Conservation (phyloP, 1,139 yeast species). For the Meyerozyma athensensis region DNA sequence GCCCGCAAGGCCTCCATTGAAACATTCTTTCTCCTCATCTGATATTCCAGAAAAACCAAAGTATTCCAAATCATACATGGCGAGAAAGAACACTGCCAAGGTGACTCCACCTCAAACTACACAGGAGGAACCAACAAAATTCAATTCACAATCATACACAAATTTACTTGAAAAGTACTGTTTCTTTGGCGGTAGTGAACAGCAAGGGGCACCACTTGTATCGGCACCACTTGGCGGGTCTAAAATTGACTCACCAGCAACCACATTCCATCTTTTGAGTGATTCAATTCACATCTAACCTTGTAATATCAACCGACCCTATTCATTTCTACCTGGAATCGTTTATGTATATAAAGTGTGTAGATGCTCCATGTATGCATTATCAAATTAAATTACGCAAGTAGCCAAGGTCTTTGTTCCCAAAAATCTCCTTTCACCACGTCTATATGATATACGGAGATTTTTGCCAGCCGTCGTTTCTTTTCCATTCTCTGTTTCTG, state of each 20-base stretch:
- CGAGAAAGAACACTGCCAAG: slow-evolving; percentile 11
- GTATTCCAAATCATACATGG: slow-evolving; percentile 18
- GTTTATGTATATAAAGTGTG: background rate
- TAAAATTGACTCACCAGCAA: slow-evolving; percentile 17
- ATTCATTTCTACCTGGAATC: slow-evolving; percentile 1
- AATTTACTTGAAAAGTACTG: slow-evolving; percentile 31
- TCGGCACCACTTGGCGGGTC: slow-evolving; percentile 5
- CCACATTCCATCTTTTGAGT: slow-evolving; percentile 29
- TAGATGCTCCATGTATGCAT: background rate
- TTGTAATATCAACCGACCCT: background rate
- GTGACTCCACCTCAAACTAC: slow-evolving; percentile 2
- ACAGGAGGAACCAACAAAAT: slow-evolving; percentile 8
- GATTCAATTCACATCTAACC: slow-evolving; percentile 27
- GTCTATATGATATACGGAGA: slow-evolving; percentile 50
- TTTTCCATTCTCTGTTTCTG: slow-evolving; percentile 50
- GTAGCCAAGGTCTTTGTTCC: slow-evolving; percentile 39
- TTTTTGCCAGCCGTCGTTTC: slow-evolving; percentile 43
- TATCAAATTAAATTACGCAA: slow-evolving; percentile 5
- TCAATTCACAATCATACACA: slow-evolving; percentile 25
- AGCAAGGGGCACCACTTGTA: slow-evolving; percentile 7
- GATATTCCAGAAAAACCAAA: slow-evolving; percentile 19
- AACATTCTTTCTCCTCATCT: slow-evolving; percentile 21
- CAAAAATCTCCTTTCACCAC: slow-evolving; percentile 57
- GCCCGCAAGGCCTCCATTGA: slow-evolving; percentile 21
- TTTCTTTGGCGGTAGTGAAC: slow-evolving; percentile 23